Conservation (phyloP, 371 early-diverging fungal species). For the Mortierella sp. region DNA sequence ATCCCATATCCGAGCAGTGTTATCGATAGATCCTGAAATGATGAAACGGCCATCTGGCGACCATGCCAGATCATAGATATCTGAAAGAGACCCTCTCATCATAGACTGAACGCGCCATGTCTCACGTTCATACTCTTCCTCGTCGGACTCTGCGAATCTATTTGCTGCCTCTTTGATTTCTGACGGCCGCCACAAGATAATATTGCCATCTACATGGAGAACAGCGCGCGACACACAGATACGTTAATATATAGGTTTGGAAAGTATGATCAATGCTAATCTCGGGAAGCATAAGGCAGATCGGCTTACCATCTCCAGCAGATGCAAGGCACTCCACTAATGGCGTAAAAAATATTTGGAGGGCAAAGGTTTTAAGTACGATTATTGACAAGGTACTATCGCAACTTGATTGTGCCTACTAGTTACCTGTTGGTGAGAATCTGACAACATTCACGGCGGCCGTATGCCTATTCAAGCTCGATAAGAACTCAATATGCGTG, state of each 20-base stretch:
- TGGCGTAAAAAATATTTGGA: neutral
- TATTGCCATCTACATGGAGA: slow-evolving; percentile 72
- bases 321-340: slow-evolving; percentile 81
- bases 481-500: slow-evolving; percentile 83
- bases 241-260: neutral
- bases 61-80: slow-evolving; percentile 96
- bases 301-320: slow-evolving; percentile 86
- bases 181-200: slow-evolving; percentile 85
- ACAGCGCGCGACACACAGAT: neutral
- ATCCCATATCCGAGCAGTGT: slow-evolving; percentile 93
- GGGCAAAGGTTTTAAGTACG: neutral
- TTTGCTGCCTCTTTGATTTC: slow-evolving; percentile 66
- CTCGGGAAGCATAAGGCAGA: neutral
- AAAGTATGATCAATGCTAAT: neutral
- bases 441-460: slow-evolving; percentile 95
- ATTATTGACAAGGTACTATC: neutral
- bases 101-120: slow-evolving; percentile 66
- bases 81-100: slow-evolving; percentile 73
- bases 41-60: slow-evolving; percentile 92
- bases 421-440: slow-evolving; percentile 82
- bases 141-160: slow-evolving; percentile 59
- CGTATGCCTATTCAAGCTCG: slow-evolving; percentile 88
- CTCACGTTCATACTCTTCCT: slow-evolving; percentile 60
- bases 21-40: slow-evolving; percentile 93
- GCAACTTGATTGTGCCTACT: no score